Base-by-base conservation (phyloP, 2,329 filamentous ascomycete species). In the Purpureocillium takamizusanense region DNA sequence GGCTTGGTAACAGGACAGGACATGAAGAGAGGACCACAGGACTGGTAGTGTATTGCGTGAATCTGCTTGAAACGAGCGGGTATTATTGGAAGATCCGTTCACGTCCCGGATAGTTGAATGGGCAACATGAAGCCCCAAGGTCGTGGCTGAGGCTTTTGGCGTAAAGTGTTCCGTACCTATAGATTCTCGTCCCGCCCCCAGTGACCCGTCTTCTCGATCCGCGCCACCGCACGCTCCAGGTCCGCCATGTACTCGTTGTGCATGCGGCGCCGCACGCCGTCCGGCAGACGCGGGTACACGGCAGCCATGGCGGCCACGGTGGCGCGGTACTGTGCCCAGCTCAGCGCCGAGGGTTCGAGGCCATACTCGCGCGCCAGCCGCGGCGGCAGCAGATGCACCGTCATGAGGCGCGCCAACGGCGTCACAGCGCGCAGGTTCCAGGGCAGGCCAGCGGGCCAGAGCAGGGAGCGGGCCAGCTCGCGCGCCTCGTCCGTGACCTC, bases 401-500 rank as follows among this genome's bases (percentile, higher is more conserved):
- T 50, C 13, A 50, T 16, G n/a, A 50, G 25, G 3, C 45, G 36
- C 15, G 44, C 38, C 3, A 48, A 44, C 15, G 55, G 46, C 37
- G 42, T 35, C 21, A 46, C 41, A 9, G 48, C 48, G 3, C 43
- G 41, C 14, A 51, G 11, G 34, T 45, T 43, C 15, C 45, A 34
- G 3, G 53, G 55, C 14, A 52, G 40, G 18, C 48, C 42, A 10
- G 32, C 42, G 7, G 50, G 51, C 21, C 47, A 53, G 18, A 56
- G 33, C 8, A 58, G 44, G 30, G 50, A 49, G 16, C 33, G 38
- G 18, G 42, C 46, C 16, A 57, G 42, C 29, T 44, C 44, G 18
- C 43, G 42, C 13, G 59, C 59, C 46, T 51, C 49, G 28, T 54
- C 45, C 3, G 53, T 60, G 28, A 64, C 46, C 18, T 57, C 39